phyloP scores from a whole-genome alignment of 306 rosid genomes.

The Sesbania bispinosa region DNA sequence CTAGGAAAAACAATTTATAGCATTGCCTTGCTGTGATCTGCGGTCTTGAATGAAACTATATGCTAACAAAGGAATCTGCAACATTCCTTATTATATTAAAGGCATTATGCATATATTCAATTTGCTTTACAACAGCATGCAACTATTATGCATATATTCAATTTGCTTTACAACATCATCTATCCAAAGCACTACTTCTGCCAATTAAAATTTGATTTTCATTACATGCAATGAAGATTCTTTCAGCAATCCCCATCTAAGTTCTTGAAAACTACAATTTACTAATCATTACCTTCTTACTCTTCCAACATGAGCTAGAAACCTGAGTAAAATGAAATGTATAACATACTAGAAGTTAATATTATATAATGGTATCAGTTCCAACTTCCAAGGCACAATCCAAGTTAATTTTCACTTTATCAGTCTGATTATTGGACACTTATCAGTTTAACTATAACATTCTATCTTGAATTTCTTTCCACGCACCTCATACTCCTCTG shows the following conservation, averaged over 20 bases:
- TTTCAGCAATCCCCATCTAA: neutral
- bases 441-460: neutral
- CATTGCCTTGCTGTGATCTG: neutral
- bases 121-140: neutral
- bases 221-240: neutral
- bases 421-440: neutral
- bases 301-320: neutral
- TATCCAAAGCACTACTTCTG: neutral
- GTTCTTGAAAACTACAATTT: slow-evolving; percentile 1
- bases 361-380: neutral
- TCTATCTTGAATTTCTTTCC: slow-evolving; percentile 12
- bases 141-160: neutral
- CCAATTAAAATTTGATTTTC: neutral
- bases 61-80: neutral
- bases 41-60: neutral
- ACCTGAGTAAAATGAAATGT: neutral
- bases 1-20: neutral
- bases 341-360: neutral
- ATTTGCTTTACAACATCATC: neutral
- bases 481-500: neutral
- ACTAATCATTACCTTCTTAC: neutral
- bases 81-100: neutral
- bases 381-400: slow-evolving; percentile 7
- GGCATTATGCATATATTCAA: neutral
- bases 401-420: neutral